Conservation (phyloP, 2,329 filamentous ascomycete genomes). For the Neopestalotiopsis clavispora region DNA sequence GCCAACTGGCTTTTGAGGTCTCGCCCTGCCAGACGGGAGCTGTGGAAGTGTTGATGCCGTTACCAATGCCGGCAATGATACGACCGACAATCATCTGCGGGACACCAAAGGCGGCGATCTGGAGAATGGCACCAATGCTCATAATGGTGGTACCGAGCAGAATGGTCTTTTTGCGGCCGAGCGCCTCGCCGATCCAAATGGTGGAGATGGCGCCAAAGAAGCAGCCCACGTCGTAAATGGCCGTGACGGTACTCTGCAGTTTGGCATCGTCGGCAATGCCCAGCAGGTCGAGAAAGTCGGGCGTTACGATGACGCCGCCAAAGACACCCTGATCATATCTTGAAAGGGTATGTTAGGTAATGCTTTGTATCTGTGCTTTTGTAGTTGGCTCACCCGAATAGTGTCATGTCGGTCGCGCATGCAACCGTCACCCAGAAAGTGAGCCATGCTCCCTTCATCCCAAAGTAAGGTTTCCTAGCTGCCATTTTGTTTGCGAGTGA, state of each 20-base stretch:
- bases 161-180: conserved; percentile 39
- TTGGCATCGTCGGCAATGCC: conserved; percentile 37
- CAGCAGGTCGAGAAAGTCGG: conserved; percentile 52
- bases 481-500: not conserved
- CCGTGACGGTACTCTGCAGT: conserved; percentile 53
- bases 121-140: conserved; percentile 39
- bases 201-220: conserved; percentile 53
- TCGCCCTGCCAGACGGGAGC: conserved; percentile 45
- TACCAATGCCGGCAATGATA: conserved; percentile 54
- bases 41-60: conserved; percentile 45
- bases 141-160: conserved; percentile 38
- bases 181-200: conserved; percentile 38
- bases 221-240: conserved; percentile 64
- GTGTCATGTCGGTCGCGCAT: conserved; percentile 32
- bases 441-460: conserved; percentile 28
- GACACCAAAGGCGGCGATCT: conserved; percentile 38
- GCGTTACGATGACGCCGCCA: conserved; percentile 57
- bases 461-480: conserved; percentile 23
- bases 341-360: not conserved
- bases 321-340: conserved; percentile 57
- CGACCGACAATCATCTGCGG: conserved; percentile 48
- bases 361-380: no score
- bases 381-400: conserved; percentile 27
- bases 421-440: conserved; percentile 31
- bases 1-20: conserved; percentile 36